Conservation (phyloP, 495 filamentous ascomycete genomes). For the Aspergillus coremiiformis region DNA sequence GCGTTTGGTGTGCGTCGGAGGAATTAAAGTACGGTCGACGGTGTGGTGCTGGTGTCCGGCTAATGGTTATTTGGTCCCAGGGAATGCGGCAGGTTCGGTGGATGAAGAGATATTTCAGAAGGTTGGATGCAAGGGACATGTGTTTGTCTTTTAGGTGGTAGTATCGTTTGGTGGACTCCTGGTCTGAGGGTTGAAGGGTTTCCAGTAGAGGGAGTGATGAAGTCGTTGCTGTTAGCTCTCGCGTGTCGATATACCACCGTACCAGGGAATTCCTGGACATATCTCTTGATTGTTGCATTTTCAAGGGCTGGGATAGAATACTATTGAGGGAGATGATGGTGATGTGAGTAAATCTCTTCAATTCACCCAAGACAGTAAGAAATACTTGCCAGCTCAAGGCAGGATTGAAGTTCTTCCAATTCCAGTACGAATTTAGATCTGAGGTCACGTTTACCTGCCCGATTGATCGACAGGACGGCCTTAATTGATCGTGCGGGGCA, state of each 20-base stretch:
- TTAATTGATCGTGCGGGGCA: constrained; percentile 22
- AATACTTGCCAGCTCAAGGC: too few species aligned
- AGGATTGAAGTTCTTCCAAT: too few species aligned
- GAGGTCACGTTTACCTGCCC: not conserved
- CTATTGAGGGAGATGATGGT: not conserved
- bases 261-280: constrained; percentile 5
- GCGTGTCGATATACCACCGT: constrained; percentile 42
- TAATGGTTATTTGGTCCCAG: constrained; percentile 58
- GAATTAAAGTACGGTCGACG: constrained; percentile 51
- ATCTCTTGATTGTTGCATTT: constrained; percentile 1
- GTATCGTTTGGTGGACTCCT: constrained; percentile 29
- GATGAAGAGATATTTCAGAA: constrained; percentile 73
- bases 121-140: constrained; percentile 60
- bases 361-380: too few species aligned
- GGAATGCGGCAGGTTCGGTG: constrained; percentile 52
- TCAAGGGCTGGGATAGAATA: not conserved
- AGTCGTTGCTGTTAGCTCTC: constrained; percentile 25
- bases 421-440: too few species aligned
- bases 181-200: constrained; percentile 29
- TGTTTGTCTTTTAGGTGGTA: constrained; percentile 35
- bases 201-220: constrained; percentile 31
- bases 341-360: too few species aligned
- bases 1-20: constrained; percentile 13
- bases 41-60: constrained; percentile 56
- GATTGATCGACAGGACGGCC: not conserved